Conservation (phyloP, 2,329 filamentous ascomycete genomes). For the Aspergillus sp. region DNA sequence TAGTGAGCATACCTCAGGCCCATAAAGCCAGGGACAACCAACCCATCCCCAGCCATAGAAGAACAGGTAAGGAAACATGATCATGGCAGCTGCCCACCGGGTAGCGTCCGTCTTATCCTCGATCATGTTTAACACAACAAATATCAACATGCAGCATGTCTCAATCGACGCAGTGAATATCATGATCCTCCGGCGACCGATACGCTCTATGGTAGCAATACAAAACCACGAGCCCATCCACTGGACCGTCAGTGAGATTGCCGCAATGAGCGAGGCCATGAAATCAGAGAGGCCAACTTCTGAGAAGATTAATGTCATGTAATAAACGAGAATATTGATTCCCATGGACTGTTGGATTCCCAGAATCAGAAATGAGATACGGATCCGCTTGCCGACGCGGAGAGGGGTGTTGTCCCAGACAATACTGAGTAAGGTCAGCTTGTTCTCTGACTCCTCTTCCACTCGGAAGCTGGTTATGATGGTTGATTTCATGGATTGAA, state of each 20-base stretch:
- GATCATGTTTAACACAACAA: constrained; percentile 9
- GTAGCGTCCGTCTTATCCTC: constrained; percentile 13
- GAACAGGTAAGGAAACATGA: constrained; percentile 15
- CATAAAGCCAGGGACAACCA: constrained; percentile 11
- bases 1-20: neutral
- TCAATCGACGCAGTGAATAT: constrained; percentile 11
- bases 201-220: neutral
- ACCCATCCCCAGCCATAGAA: constrained; percentile 19
- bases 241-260: neutral
- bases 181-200: neutral
- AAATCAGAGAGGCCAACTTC: constrained; percentile 27
- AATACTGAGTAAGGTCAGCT: neutral
- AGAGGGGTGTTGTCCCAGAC: constrained; percentile 38
- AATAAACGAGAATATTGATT: constrained; percentile 35
- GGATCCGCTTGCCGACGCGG: constrained; percentile 35
- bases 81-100: constrained; percentile 12
- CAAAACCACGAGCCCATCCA: neutral
- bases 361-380: constrained; percentile 39
- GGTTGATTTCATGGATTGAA: neutral
- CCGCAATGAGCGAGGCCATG: constrained; percentile 11
- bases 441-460: neutral
- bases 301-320: constrained; percentile 31
- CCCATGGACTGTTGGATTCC: constrained; percentile 29
- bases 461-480: neutral
- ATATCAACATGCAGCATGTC: constrained; percentile 15